A percentile compares a stretch with the other conserved stretches of the same genome.
phyloP scores from a whole-genome alignment of 441 rosid genomes.

The Aquilaria agallochum region DNA sequence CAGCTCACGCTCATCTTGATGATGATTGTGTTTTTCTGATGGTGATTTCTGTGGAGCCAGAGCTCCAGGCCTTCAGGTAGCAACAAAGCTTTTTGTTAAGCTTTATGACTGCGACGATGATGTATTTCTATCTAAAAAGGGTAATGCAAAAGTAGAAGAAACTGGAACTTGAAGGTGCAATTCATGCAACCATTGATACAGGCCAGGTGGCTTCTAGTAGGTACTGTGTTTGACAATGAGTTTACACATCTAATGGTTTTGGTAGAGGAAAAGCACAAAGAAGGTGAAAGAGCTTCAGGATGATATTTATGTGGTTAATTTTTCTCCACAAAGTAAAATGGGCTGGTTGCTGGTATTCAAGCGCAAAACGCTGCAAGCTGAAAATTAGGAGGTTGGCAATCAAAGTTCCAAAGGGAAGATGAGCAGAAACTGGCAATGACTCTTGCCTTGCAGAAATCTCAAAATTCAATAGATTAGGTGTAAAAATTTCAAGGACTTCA shows the following conservation, averaged over 20 bases:
- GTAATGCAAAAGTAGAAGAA: slow-evolving; percentile 64
- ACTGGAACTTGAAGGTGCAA: slow-evolving; percentile 89
- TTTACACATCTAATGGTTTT: slow-evolving; percentile 88
- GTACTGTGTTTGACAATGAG: slow-evolving; percentile 96
- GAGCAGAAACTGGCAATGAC: slow-evolving; percentile 80
- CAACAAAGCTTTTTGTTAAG: slow-evolving; percentile 77
- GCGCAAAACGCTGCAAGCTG: slow-evolving; percentile 91
- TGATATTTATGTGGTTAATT: slow-evolving; percentile 79
- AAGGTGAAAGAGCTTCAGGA: slow-evolving; percentile 94
- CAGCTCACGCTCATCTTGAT: slow-evolving; percentile 49
- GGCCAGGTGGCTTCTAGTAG: slow-evolving; percentile 90
- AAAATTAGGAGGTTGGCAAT: slow-evolving; percentile 96
- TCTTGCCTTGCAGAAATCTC: slow-evolving; percentile 85
- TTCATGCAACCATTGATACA: slow-evolving; percentile 98
- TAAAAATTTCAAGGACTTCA: slow-evolving; percentile 77
- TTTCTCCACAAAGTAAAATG: slow-evolving; percentile 89
- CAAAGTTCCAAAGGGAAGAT: slow-evolving; percentile 98
- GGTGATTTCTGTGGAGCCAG: slow-evolving; percentile 55
- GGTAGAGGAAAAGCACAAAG: slow-evolving; percentile 92
- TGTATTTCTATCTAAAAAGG: slow-evolving; percentile 78
- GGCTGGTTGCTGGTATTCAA: slow-evolving; percentile 96
- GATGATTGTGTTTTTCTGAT: slow-evolving; percentile 66
- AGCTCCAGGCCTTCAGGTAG: slow-evolving; percentile 49
- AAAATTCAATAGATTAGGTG: slow-evolving; percentile 71
- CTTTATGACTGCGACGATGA: slow-evolving; percentile 93